Evolutionary conservation across 305 asterid species (phyloP).

Genomic region (Fraxinus sp.): DNA sequence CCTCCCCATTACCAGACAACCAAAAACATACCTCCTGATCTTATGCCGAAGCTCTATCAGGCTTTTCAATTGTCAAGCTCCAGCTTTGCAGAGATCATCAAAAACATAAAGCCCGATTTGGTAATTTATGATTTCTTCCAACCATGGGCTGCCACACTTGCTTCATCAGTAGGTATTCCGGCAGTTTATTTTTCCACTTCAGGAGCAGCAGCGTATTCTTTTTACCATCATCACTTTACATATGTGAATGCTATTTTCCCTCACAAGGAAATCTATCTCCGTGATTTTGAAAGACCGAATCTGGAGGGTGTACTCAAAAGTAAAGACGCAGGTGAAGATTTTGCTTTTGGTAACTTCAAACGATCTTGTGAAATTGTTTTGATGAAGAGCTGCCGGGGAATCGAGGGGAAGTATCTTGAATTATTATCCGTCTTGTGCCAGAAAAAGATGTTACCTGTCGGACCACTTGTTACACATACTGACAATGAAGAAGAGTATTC

Average conservation of each 20-base stretch:
- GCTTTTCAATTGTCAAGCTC: slow-evolving; percentile 22
- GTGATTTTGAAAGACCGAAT: neutral
- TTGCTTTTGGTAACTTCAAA: slow-evolving; percentile 14
- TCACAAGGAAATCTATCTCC: neutral
- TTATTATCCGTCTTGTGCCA: slow-evolving; percentile 22
- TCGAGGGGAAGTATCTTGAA: slow-evolving; percentile 36
- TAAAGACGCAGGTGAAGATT: slow-evolving; percentile 2
- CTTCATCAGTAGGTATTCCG: slow-evolving; percentile 22
- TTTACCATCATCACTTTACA: neutral
- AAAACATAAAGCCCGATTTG: slow-evolving; percentile 17
- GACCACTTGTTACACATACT: slow-evolving; percentile 10
- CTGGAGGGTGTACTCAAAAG: neutral
- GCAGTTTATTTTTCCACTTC: slow-evolving; percentile 17
- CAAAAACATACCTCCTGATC: slow-evolving; percentile 15
- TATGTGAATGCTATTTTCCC: slow-evolving; percentile 12
- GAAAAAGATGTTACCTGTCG: slow-evolving; percentile 20
- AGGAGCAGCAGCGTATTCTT: neutral
- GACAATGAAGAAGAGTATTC: neutral
- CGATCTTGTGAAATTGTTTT: slow-evolving; percentile 31
- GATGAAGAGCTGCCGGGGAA: slow-evolving; percentile 26
- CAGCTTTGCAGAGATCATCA: slow-evolving; percentile 17
- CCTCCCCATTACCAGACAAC: slow-evolving; percentile 35
- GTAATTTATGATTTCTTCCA: slow-evolving; percentile 27
- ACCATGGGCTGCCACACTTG: slow-evolving; percentile 30
- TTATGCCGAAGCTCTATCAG: neutral